phyloP scores from a whole-genome alignment of 352 stramenopile genomes.

The Globisporangium cederbergense region DNA sequence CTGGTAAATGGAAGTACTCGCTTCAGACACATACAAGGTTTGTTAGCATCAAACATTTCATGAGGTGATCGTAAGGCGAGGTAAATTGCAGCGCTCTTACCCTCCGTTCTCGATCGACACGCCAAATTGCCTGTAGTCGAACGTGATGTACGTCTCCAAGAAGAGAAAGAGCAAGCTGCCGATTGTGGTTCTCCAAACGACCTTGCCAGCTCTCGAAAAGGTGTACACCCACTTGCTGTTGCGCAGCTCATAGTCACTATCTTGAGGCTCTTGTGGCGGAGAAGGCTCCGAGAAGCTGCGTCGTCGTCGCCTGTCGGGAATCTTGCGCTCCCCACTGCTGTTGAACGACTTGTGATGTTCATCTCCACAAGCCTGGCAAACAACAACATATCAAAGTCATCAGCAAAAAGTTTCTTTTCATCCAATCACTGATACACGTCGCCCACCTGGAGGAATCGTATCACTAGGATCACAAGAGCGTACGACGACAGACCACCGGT shows the following conservation, averaged over 20 bases:
- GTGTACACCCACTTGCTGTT: constrained; percentile 55
- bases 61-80: neutral
- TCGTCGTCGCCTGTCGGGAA: neutral
- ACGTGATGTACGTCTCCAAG: constrained; percentile 81
- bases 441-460: constrained; percentile 90
- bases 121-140: constrained; percentile 80
- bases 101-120: constrained; percentile 70
- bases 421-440: neutral
- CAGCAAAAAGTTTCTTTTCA: neutral
- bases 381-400: neutral
- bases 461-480: constrained; percentile 92
- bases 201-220: constrained; percentile 57
- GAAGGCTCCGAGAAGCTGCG: neutral
- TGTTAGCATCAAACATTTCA: neutral
- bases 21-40: constrained; percentile 25
- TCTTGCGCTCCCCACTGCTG: constrained; percentile 12
- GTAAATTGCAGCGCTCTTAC: constrained; percentile 25
- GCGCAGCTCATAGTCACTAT: constrained; percentile 8
- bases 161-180: constrained; percentile 74
- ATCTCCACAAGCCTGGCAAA: constrained; percentile 62
- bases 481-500: constrained; percentile 96
- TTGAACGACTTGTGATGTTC: constrained; percentile 53
- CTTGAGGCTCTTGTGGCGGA: neutral
- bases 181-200: constrained; percentile 70
- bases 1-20: constrained; percentile 65